These are phyloP conservation scores for Setaria italica DNA, from an alignment of 202 grass and related monocot genomes.

Conservation along the genomic window DNA sequence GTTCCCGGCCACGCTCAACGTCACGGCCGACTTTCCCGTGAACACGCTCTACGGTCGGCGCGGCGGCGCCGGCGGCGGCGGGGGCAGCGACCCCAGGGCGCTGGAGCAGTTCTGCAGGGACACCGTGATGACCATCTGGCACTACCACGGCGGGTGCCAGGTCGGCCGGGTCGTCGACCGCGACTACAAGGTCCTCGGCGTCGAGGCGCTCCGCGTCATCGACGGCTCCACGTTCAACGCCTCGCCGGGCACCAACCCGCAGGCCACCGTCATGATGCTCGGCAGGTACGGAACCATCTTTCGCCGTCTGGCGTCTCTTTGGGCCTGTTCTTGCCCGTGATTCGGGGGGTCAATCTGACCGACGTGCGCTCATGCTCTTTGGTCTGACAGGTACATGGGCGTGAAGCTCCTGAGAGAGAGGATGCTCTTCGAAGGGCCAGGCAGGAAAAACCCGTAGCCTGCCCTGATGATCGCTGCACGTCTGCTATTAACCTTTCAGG, in stretches of 20 bases:
- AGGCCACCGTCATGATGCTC: conserved; percentile 97
- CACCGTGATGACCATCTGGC: conserved; percentile 94
- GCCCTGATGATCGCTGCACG: neutral
- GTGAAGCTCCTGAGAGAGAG: conserved; percentile 74
- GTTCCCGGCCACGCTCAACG: conserved; percentile 74
- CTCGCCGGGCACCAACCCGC: conserved; percentile 93
- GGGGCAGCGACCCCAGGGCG: conserved; percentile 58
- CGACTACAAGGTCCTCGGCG: conserved; percentile 70
- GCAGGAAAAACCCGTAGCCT: neutral
- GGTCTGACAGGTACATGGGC: conserved; percentile 81
- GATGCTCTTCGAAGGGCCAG: conserved; percentile 35
- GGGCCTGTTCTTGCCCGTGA: neutral
- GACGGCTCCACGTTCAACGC: conserved; percentile 81
- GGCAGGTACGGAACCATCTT: conserved; percentile 50
- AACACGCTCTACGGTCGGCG: conserved; percentile 53
- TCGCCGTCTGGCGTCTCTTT: neutral
- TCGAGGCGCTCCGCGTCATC: conserved; percentile 75
- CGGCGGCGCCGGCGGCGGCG: neutral
- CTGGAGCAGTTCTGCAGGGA: conserved; percentile 82
- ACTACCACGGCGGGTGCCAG: conserved; percentile 92
- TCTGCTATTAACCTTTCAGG: neutral
- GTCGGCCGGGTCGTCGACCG: conserved; percentile 66
- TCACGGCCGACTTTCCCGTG: conserved; percentile 70
- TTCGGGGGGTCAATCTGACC: neutral
- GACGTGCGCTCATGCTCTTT: neutral